Conservation (phyloP, 2,329 filamentous ascomycete genomes). For the Colletotrichum sp. region DNA sequence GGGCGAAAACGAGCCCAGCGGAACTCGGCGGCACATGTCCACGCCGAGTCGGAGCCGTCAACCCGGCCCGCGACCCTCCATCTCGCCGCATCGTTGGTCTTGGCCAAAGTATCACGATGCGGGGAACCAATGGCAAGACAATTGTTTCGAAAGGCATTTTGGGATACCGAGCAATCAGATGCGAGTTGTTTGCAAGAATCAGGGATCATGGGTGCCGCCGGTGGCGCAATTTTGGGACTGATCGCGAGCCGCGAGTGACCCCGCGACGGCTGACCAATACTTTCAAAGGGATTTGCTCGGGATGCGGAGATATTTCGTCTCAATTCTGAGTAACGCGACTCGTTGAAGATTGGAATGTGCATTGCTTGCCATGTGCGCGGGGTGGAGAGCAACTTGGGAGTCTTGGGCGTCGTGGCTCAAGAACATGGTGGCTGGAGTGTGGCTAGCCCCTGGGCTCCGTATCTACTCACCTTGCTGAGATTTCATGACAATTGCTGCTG, state of each 20-base stretch:
- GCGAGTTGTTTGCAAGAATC: background rate
- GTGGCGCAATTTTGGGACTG: slow-evolving; percentile 17
- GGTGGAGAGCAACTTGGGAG: background rate
- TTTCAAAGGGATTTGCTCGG: background rate
- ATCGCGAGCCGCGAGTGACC: slow-evolving; percentile 1
- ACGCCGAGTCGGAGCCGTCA: slow-evolving; percentile 10
- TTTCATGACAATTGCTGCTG: background rate
- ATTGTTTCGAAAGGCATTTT: background rate
- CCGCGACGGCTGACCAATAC: background rate
- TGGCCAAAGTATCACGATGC: background rate
- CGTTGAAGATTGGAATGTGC: background rate
- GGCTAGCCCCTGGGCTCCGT: background rate
- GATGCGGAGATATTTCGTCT: background rate
- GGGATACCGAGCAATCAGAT: background rate
- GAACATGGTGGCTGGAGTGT: background rate
- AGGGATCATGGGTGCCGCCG: background rate
- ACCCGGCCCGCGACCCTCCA: background rate
- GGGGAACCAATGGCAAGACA: background rate
- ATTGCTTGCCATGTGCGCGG: background rate
- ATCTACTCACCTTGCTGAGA: background rate
- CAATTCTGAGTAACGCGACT: background rate
- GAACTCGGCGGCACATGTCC: background rate
- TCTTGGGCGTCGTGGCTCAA: background rate
- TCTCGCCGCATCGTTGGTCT: background rate
- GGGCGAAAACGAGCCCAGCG: background rate